phyloP scores from a whole-genome alignment of 2,329 filamentous ascomycete genomes.

The Colletotrichum plurivorum region DNA sequence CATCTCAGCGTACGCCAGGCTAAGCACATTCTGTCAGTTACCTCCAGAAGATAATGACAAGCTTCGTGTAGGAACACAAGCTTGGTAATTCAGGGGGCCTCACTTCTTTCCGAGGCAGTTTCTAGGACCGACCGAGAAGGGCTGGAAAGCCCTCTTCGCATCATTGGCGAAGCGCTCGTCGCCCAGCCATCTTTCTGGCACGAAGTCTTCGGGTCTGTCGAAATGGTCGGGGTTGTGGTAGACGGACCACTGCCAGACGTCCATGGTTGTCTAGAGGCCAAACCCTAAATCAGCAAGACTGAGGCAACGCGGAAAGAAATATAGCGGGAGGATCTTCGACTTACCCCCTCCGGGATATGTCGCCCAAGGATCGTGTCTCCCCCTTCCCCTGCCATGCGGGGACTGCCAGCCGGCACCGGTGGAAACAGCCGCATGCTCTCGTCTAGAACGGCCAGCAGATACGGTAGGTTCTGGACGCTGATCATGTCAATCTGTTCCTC shows the following conservation, averaged over 20 bases:
- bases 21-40: neutral
- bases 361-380: slow-evolving; percentile 49
- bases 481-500: slow-evolving; percentile 53
- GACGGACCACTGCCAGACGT: slow-evolving; percentile 59
- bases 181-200: slow-evolving; percentile 56
- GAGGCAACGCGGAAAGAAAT: fast-evolving
- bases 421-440: slow-evolving; percentile 59
- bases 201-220: slow-evolving; percentile 56
- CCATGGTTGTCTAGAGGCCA: slow-evolving; percentile 51
- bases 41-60: neutral
- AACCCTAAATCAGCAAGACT: neutral
- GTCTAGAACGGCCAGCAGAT: slow-evolving; percentile 56
- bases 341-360: slow-evolving; percentile 50
- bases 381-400: slow-evolving; percentile 46
- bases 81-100: slow-evolving; percentile 4
- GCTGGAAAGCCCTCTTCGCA: slow-evolving; percentile 43
- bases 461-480: slow-evolving; percentile 48
- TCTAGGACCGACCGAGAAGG: slow-evolving; percentile 48
- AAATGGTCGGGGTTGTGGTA: slow-evolving; percentile 60
- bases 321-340: neutral
- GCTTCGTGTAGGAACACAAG: no score
- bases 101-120: slow-evolving; percentile 52
- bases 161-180: slow-evolving; percentile 42
- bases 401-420: slow-evolving; percentile 43
- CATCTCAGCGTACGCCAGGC: neutral